These are phyloP conservation scores for Hemileia vastatrix DNA, from an alignment of 1,284 basidiomycete genomes.

Conservation along the genomic window DNA sequence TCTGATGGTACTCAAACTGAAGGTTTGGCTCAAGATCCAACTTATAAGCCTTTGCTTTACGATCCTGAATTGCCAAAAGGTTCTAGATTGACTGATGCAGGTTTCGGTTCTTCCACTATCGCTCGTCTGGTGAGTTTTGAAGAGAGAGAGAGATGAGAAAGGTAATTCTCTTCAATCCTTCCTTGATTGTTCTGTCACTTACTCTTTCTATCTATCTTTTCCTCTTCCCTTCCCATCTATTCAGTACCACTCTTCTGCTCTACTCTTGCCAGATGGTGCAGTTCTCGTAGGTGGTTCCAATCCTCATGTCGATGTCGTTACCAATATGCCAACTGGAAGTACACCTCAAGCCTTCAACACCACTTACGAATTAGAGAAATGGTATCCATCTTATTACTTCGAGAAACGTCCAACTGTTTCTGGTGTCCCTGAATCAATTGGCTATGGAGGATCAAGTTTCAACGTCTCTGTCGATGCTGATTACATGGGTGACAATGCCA, in stretches of 20 bases:
- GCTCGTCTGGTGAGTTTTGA: conserved; percentile 30
- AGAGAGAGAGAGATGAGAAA: too few species aligned
- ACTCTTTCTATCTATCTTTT: too few species aligned
- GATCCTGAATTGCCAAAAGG: conserved; percentile 36
- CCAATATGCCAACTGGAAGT: conserved; percentile 28
- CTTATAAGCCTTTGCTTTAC: conserved; percentile 39
- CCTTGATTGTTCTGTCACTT: too few species aligned
- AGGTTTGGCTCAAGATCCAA: conserved; percentile 37
- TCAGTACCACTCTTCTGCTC: conserved; percentile 39
- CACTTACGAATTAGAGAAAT: conserved; percentile 40
- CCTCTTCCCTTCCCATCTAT: too few species aligned
- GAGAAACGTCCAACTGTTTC: conserved; percentile 31
- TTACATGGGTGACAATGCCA: too few species aligned
- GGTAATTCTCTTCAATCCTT: too few species aligned
- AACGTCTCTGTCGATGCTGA: conserved; percentile 37
- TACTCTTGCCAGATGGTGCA: conserved; percentile 40
- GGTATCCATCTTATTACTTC: too few species aligned
- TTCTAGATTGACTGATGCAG: conserved; percentile 28
- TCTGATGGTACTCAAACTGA: conserved; percentile 30
- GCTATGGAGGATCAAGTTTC: conserved; percentile 39
- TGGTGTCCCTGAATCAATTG: conserved; percentile 32
- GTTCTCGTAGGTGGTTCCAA: conserved; percentile 39
- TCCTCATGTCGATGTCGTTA: conserved; percentile 41
- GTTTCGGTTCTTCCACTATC: conserved; percentile 32
- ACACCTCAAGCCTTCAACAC: conserved; percentile 40